Evolutionary conservation across 345 rosid genomes (phyloP), one percentile per base, ranked within the genome.

Genomic region (Gossypium bickii): DNA sequence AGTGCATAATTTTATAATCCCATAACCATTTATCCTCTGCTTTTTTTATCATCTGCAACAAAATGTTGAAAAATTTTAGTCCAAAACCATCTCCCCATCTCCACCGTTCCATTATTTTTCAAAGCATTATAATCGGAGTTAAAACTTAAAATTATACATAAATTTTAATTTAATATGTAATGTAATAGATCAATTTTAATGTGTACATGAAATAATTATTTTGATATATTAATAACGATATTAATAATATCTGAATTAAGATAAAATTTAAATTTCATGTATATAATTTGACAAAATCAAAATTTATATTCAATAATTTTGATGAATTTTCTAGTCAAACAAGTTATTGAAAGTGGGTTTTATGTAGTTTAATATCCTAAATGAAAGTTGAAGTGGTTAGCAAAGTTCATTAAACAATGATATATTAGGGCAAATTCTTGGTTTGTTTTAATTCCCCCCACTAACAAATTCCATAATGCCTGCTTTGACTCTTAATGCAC

Each of bases 371-470:
- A 49, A 13, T 13, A 49, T 6, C 53, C 53, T 67, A 61, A 60
- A 51, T 56, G 61, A 43, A 76, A 60, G 60, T 73, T 74, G 78
- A 74, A 47, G 77, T 81, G 73, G 79, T 67, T 76, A 43, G 56
- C 47, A 38, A 34, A 38, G 10, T n/a, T 47, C 2, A 47, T 11
- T 12, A 47, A 47, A 47, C 16, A 49, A 49, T 1, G 53, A 12
- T 49, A 2, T 15, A 16, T 49, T 13, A 49, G 17, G 16, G 53
- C 1, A 34, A 49, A 49, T 49, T 49, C 53, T 49, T 49, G 53
- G 53, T 49, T 13, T 63, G 7, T 49, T 49, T 49, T 12, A 49
- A 49, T 49, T 29, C 38, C 5, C 38, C 24, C 56, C 56, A 6
- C 56, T 51, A 12, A 3, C 38, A 4, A 34, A 34, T 34, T 4